Evolutionary conservation across 2,329 filamentous ascomycete genomes (phyloP).

Genomic region (Helicocarpus griseus): DNA sequence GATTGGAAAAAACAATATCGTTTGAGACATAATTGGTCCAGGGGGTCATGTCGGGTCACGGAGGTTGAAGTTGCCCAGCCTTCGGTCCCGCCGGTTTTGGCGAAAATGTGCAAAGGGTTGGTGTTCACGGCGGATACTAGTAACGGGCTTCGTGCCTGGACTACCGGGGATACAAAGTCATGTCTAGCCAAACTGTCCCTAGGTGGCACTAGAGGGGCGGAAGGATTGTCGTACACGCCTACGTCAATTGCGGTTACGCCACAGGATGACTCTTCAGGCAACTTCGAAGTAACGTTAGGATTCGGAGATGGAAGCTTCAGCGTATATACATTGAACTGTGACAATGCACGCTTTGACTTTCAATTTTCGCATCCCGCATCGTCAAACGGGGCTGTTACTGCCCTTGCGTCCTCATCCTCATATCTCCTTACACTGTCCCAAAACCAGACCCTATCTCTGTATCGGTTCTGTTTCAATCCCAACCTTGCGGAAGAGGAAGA

Average conservation of each 20-base stretch:
- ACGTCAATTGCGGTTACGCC: slow-evolving; percentile 42
- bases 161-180: slow-evolving; percentile 50
- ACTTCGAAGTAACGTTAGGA: slow-evolving; percentile 56
- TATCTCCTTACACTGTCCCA: slow-evolving; percentile 72
- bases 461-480: slow-evolving; percentile 44
- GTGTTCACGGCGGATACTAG: slow-evolving; percentile 65
- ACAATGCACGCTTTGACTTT: slow-evolving; percentile 34
- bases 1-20: slow-evolving; percentile 89
- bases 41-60: slow-evolving; percentile 67
- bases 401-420: slow-evolving; percentile 62
- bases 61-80: slow-evolving; percentile 58
- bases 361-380: slow-evolving; percentile 53
- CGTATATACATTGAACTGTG: slow-evolving; percentile 53
- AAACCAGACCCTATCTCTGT: slow-evolving; percentile 65
- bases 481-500: slow-evolving; percentile 5
- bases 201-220: slow-evolving; percentile 11
- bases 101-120: slow-evolving; percentile 66
- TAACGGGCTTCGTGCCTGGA: slow-evolving; percentile 70
- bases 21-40: slow-evolving; percentile 82
- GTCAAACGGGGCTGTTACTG: slow-evolving; percentile 56
- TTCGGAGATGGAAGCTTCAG: slow-evolving; percentile 63
- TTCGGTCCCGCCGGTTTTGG: slow-evolving; percentile 53
- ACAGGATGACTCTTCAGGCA: slow-evolving; percentile 31
- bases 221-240: slow-evolving; percentile 57
- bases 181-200: slow-evolving; percentile 45